A percentile compares a stretch with the other conserved stretches of the same genome.
Conservation (phyloP, 345 rosid genomes). For the Eutrema japonicum region DNA sequence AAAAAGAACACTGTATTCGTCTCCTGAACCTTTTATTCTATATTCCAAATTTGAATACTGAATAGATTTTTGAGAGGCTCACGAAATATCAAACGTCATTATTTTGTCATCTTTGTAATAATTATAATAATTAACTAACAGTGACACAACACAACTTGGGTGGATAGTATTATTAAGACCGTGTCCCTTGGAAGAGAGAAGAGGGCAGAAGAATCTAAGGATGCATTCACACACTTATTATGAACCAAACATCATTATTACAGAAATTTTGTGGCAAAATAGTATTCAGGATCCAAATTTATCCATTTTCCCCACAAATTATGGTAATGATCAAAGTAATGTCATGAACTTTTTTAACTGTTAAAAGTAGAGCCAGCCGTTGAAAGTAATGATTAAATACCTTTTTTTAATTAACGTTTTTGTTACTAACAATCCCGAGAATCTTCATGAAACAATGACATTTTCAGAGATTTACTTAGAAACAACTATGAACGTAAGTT, state of each 20-base stretch:
- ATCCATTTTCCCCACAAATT: no score
- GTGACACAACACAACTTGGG: slow-evolving; percentile 39
- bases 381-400: no score
- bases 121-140: slow-evolving; percentile 18
- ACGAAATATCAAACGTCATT: slow-evolving; percentile 23
- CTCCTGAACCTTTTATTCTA: slow-evolving; percentile 29
- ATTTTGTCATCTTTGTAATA: slow-evolving; percentile 27
- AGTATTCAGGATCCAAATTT: no score
- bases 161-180: slow-evolving; percentile 18
- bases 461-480: no score
- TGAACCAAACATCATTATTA: no score
- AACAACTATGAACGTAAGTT: not conserved
- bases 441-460: no score
- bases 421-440: not conserved
- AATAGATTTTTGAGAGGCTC: not conserved
- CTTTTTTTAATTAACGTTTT: not conserved
- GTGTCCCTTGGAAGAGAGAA: slow-evolving; percentile 39
- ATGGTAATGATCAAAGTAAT: no score
- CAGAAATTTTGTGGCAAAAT: no score
- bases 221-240: slow-evolving; percentile 16
- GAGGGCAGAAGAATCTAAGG: slow-evolving; percentile 33
- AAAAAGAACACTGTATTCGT: not conserved
- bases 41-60: slow-evolving; percentile 8
- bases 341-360: no score
- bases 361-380: no score